Conservation (phyloP, 176 grass and related monocot species). For the Areca catechu region DNA sequence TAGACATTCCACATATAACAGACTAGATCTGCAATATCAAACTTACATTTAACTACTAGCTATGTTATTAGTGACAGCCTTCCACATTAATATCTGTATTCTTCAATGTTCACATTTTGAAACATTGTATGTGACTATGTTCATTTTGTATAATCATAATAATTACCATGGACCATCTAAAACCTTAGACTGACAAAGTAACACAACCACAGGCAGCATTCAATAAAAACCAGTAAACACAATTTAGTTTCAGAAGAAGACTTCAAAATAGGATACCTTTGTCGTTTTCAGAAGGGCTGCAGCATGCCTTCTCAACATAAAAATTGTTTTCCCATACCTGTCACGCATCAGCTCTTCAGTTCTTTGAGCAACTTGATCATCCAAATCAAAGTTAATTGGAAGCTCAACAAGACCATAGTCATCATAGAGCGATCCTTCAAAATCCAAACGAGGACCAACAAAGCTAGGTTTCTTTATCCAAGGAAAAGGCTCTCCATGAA, state of each 20-base stretch:
- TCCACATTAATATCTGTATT: too few relatives aligned
- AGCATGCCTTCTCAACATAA: constrained; percentile 11
- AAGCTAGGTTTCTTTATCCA: constrained; percentile 25
- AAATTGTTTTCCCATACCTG: constrained; percentile 7
- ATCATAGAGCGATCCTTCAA: constrained; percentile 24
- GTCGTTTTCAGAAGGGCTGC: constrained; percentile 16
- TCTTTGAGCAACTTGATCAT: constrained; percentile 19
- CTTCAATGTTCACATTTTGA: too few relatives aligned
- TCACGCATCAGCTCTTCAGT: constrained; percentile 22
- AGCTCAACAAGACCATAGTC: constrained; percentile 4
- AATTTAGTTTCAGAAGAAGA: not conserved
- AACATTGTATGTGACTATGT: too few relatives aligned
- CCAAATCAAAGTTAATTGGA: constrained; percentile 21
- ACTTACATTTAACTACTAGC: too few relatives aligned
- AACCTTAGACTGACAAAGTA: too few relatives aligned
- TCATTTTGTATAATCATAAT: too few relatives aligned
- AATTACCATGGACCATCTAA: too few relatives aligned
- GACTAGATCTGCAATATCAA: too few relatives aligned
- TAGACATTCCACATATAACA: too few relatives aligned
- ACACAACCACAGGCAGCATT: too few relatives aligned
- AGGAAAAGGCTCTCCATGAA: constrained; percentile 26
- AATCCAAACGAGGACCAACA: constrained; percentile 22
- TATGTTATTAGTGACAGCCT: too few relatives aligned
- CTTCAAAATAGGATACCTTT: constrained; percentile 3
- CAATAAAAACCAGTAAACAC: too few relatives aligned